Conservation (phyloP, 2,329 filamentous ascomycete species). For the Fusarium poae region DNA sequence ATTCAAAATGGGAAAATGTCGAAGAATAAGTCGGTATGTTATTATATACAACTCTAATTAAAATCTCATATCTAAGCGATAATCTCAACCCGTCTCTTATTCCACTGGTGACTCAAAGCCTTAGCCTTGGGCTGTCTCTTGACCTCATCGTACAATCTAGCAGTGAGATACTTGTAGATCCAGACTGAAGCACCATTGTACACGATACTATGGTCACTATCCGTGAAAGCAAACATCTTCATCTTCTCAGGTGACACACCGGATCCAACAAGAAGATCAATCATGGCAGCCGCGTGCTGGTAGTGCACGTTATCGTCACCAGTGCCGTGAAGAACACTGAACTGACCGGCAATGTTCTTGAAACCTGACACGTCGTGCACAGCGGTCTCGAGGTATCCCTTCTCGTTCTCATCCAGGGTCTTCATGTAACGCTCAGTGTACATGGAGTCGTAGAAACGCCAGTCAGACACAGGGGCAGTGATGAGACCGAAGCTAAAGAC, state of each 20-base stretch:
- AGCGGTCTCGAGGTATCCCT: slow-evolving; percentile 71
- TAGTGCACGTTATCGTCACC: slow-evolving; percentile 81
- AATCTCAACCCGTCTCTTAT: slow-evolving; percentile 29
- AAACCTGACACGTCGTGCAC: slow-evolving; percentile 71
- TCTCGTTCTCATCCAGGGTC: slow-evolving; percentile 66
- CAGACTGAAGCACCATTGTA: slow-evolving; percentile 69
- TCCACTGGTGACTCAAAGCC: slow-evolving; percentile 54
- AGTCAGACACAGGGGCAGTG: slow-evolving; percentile 75
- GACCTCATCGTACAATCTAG: slow-evolving; percentile 72
- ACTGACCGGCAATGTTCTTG: slow-evolving; percentile 70
- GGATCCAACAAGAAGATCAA: slow-evolving; percentile 70
- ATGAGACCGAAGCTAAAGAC: slow-evolving; percentile 73
- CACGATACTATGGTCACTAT: slow-evolving; percentile 72
- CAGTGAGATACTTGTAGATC: slow-evolving; percentile 73
- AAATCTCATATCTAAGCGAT: neutral
- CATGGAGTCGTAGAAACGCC: slow-evolving; percentile 78
- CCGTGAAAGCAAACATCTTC: slow-evolving; percentile 74
- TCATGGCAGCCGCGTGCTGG: slow-evolving; percentile 72
- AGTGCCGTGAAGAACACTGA: slow-evolving; percentile 74
- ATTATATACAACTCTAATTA: neutral
- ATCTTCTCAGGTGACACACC: slow-evolving; percentile 72
- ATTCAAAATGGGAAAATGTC: no score
- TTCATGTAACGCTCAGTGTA: slow-evolving; percentile 83
- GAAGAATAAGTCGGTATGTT: neutral
- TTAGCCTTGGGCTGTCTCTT: slow-evolving; percentile 59